These are phyloP conservation scores for Wallacemonas sp. DNA, from an alignment of 208 protist genomes.

Conservation along the genomic window DNA sequence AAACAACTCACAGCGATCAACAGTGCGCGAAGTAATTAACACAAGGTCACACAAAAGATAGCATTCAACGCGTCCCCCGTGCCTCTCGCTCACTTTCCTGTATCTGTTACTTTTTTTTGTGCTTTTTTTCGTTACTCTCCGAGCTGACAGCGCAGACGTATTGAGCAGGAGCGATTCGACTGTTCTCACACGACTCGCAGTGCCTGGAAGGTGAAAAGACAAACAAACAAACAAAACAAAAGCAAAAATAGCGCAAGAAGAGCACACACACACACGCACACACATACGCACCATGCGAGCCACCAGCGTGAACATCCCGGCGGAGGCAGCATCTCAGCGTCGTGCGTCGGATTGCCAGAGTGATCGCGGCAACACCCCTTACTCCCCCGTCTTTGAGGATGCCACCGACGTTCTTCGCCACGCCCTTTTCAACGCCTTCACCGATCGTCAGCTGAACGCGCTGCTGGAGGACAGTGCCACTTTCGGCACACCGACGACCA, in stretches of 20 bases:
- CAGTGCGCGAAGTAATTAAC: too few relatives aligned
- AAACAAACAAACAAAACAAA: not conserved
- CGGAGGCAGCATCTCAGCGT: not conserved
- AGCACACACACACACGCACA: conserved; percentile 3
- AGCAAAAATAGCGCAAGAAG: conserved; percentile 6
- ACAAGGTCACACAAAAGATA: too few relatives aligned
- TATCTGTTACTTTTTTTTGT: too few relatives aligned
- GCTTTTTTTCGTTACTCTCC: too few relatives aligned
- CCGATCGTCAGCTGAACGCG: conserved; percentile 4
- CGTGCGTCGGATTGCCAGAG: not conserved
- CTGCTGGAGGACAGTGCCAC: conserved; percentile 7
- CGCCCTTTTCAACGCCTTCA: conserved; percentile 12
- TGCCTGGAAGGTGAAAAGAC: too few relatives aligned
- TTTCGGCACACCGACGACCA: conserved; percentile 5
- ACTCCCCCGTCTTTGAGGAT: conserved; percentile 23
- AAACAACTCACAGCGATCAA: too few relatives aligned
- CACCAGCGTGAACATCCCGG: not conserved
- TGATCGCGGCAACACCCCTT: not conserved
- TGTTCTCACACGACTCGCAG: too few relatives aligned
- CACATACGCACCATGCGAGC: not conserved
- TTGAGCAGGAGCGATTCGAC: not conserved
- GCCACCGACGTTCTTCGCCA: conserved; percentile 10
- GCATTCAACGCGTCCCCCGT: too few relatives aligned
- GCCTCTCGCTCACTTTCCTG: too few relatives aligned
- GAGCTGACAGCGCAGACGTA: too few relatives aligned